Evolutionary conservation across 202 grass and related monocot genomes (phyloP).

Genomic region (Panicum virgatum): DNA sequence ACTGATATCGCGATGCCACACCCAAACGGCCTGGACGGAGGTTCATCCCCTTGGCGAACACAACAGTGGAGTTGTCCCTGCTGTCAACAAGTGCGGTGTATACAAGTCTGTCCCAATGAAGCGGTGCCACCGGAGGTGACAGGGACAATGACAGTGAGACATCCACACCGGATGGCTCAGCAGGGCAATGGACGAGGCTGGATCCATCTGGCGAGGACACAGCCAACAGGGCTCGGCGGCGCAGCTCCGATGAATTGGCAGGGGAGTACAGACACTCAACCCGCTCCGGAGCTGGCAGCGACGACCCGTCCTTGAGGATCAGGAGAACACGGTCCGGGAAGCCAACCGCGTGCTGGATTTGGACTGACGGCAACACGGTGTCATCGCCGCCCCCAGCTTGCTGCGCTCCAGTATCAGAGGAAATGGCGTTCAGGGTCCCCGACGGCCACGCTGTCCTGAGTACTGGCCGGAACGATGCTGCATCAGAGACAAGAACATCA

Average conservation of each 20-base stretch:
- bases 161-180: slow-evolving; percentile 33
- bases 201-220: slow-evolving; percentile 34
- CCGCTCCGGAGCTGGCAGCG: slow-evolving; percentile 42
- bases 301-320: slow-evolving; percentile 47
- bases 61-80: slow-evolving; percentile 76
- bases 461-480: slow-evolving; percentile 82
- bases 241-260: slow-evolving; percentile 54
- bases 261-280: slow-evolving; percentile 71
- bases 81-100: slow-evolving; percentile 71
- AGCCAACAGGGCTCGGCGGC: slow-evolving; percentile 43
- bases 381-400: slow-evolving; percentile 5
- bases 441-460: slow-evolving; percentile 66
- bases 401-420: slow-evolving; percentile 17
- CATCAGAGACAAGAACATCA: slow-evolving; percentile 32
- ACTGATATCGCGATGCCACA: slow-evolving; percentile 67
- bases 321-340: slow-evolving; percentile 79
- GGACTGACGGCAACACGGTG: slow-evolving; percentile 39
- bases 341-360: slow-evolving; percentile 62
- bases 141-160: slow-evolving; percentile 57
- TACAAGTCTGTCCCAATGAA: slow-evolving; percentile 71
- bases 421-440: slow-evolving; percentile 58
- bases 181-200: slow-evolving; percentile 58
- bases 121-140: slow-evolving; percentile 40
- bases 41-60: slow-evolving; percentile 96
- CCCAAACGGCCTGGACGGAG: slow-evolving; percentile 74